phyloP scores from a whole-genome alignment of 169 alveolate genomes.

The Plasmodium vivax region DNA sequence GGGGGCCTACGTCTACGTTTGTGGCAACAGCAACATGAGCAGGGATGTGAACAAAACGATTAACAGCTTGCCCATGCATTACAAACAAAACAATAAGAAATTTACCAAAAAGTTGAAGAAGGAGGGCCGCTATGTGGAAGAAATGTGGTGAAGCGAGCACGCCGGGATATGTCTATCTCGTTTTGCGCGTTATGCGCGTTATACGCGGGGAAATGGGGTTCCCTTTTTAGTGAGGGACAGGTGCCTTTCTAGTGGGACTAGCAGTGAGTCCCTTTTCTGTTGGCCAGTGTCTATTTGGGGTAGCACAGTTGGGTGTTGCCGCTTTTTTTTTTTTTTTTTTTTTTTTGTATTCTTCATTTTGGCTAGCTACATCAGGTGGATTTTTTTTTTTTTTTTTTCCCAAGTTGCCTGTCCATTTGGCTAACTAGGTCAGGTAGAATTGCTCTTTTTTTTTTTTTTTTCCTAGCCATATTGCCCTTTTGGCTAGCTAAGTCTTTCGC shows the following conservation, averaged over 20 bases:
- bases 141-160: slow-evolving; percentile 75
- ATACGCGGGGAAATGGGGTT: background rate
- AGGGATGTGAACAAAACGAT: slow-evolving; percentile 59
- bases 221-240: background rate
- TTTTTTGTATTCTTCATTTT: background rate
- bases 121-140: slow-evolving; percentile 76
- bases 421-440: background rate
- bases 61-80: slow-evolving; percentile 18
- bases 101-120: slow-evolving; percentile 63
- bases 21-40: slow-evolving; percentile 68
- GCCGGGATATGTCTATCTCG: background rate
- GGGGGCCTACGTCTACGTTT: slow-evolving; percentile 71
- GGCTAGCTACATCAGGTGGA: slow-evolving; percentile 4
- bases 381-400: background rate
- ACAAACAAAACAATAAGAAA: slow-evolving; percentile 65
- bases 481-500: background rate
- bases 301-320: background rate
- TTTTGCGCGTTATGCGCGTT: background rate
- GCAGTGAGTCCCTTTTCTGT: background rate
- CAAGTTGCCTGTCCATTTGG: background rate
- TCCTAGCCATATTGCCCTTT: background rate
- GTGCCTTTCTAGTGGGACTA: background rate
- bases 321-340: slow-evolving; percentile 14
- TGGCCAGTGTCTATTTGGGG: background rate
- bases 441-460: background rate